Evolutionary conservation across 805 yeast genomes (phyloP).

Genomic region (Saturnispora bothae): DNA sequence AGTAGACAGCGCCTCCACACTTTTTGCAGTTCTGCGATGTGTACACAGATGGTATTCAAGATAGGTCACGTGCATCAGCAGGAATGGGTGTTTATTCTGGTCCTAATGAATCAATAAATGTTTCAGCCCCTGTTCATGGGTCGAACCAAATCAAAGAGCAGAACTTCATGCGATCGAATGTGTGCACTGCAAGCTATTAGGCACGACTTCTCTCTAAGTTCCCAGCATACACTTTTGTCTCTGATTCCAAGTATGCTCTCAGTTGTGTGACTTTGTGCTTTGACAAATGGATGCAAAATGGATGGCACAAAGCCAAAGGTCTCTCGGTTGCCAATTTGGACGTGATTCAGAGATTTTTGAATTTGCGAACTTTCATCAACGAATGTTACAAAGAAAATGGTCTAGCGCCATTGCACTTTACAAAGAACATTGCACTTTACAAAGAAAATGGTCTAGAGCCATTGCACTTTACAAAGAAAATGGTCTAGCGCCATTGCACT

Average conservation of each 20-base stretch:
- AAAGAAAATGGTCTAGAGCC: no score
- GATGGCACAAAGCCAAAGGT: conserved; percentile 40
- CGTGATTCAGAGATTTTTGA: conserved; percentile 30
- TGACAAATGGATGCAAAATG: conserved; percentile 43
- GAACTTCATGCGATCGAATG: conserved; percentile 61
- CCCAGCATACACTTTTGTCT: conserved; percentile 33
- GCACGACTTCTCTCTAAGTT: conserved; percentile 22
- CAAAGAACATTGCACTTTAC: no score
- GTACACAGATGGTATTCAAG: conserved; percentile 76
- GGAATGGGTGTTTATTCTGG: conserved; percentile 79
- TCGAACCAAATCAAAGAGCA: conserved; percentile 71
- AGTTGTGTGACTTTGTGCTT: conserved; percentile 50
- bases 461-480: no score
- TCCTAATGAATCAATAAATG: conserved; percentile 39
- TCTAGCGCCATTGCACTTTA: no score
- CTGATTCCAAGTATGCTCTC: conserved; percentile 66
- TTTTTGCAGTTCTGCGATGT: no score
- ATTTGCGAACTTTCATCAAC: conserved; percentile 28
- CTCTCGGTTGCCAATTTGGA: conserved; percentile 40
- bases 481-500: no score
- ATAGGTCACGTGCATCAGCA: conserved; percentile 27
- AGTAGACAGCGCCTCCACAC: no score
- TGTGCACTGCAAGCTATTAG: conserved; percentile 40
- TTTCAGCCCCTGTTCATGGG: conserved; percentile 40
- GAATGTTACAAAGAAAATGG: no score